A percentile compares a stretch with the other conserved stretches of the same genome.
Conservation (phyloP, 495 filamentous ascomycete genomes). For the Podospora fimiseda region DNA sequence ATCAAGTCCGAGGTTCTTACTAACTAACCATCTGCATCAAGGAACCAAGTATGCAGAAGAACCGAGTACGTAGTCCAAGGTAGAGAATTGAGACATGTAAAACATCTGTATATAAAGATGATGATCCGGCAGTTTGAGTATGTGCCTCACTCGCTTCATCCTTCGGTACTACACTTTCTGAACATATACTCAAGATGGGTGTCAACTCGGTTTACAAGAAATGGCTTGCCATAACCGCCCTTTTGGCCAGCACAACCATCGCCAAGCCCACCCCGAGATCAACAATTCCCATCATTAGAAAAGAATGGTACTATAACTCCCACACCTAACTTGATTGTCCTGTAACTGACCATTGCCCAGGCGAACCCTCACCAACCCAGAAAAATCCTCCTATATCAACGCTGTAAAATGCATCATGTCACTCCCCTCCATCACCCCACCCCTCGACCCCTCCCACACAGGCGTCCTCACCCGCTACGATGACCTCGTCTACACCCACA, state of each 20-base stretch:
- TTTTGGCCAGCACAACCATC: neutral
- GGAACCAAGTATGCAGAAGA: too few relatives aligned
- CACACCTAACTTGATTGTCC: neutral
- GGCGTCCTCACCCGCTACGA: constrained; percentile 28
- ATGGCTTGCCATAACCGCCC: neutral
- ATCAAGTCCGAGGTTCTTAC: neutral
- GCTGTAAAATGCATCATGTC: constrained; percentile 20
- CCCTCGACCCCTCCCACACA: constrained; percentile 8
- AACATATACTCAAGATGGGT: neutral
- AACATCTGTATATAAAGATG: too few relatives aligned
- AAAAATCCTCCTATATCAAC: constrained; percentile 13
- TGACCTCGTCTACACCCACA: constrained; percentile 36
- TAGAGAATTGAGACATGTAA: too few relatives aligned
- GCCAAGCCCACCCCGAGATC: neutral
- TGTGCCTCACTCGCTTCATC: too few relatives aligned
- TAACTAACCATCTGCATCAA: too few relatives aligned
- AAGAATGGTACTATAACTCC: constrained; percentile 14
- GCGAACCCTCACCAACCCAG: constrained; percentile 14
- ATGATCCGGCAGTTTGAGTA: too few relatives aligned
- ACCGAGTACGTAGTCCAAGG: too few relatives aligned
- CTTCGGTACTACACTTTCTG: too few relatives aligned
- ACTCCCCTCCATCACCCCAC: constrained; percentile 14
- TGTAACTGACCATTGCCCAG: neutral
- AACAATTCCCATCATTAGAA: neutral
- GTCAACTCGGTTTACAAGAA: neutral